Evolutionary conservation across 768 basidiomycete species (phyloP).

Genomic region (Cystobasidium onofrii): DNA sequence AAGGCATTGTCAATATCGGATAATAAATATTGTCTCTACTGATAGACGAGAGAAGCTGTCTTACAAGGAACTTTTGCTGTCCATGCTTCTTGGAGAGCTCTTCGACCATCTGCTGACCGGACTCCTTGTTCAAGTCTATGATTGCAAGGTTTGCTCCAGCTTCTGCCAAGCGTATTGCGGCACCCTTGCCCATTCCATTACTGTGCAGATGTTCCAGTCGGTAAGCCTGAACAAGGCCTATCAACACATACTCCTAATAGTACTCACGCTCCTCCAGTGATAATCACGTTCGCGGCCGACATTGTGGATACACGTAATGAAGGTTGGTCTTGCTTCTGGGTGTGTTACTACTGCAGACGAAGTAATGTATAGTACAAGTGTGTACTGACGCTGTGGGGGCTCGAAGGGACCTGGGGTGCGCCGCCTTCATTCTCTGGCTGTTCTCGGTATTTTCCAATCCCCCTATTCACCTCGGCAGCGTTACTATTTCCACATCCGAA

Average conservation of each 20-base stretch:
- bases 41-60: no score
- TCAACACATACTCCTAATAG: background rate
- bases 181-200: constrained; percentile 30
- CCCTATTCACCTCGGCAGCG: no score
- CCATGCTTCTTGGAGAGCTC: constrained; percentile 20
- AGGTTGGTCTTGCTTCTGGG: no score
- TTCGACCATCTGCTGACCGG: background rate
- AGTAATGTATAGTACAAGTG: no score
- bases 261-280: constrained; percentile 14
- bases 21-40: no score
- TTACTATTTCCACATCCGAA: no score
- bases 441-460: no score
- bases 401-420: no score
- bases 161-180: constrained; percentile 13
- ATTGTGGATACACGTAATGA: background rate
- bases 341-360: no score
- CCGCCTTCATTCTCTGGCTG: no score
- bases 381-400: no score
- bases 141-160: constrained; percentile 24
- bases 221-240: background rate
- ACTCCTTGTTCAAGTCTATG: constrained; percentile 21
- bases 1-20: no score
- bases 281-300: background rate
- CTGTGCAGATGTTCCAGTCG: background rate
- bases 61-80: constrained; percentile 16